Conservation (phyloP, 1,284 basidiomycete species). For the Cerrena zonata region DNA sequence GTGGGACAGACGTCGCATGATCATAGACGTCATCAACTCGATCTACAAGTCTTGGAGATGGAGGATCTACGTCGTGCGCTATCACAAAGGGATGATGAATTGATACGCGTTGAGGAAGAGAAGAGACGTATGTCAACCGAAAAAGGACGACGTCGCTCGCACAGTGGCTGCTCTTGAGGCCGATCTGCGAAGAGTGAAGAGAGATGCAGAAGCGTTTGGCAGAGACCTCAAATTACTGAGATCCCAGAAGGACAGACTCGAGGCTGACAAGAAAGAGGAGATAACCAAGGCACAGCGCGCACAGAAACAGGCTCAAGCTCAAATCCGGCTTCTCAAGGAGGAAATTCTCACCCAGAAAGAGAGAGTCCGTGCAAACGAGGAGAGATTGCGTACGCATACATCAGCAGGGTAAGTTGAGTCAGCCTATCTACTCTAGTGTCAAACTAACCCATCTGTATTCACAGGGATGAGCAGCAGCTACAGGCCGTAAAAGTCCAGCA, state of each 20-base stretch:
- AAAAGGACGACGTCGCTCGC: constrained; percentile 53
- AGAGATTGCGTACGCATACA: constrained; percentile 48
- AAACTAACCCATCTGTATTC: constrained; percentile 9
- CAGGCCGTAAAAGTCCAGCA: constrained; percentile 60
- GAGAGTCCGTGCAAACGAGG: constrained; percentile 38
- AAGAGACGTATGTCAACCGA: constrained; percentile 41
- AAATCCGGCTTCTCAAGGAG: constrained; percentile 61
- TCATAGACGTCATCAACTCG: constrained; percentile 63
- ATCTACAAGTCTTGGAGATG: constrained; percentile 64
- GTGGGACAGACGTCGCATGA: constrained; percentile 65
- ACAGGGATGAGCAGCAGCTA: constrained; percentile 49
- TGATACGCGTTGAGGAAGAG: constrained; percentile 56
- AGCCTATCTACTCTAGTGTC: background rate
- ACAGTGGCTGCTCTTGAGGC: constrained; percentile 60
- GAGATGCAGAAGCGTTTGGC: constrained; percentile 69
- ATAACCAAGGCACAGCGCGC: constrained; percentile 40
- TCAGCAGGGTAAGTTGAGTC: constrained; percentile 39
- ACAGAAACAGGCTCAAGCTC: constrained; percentile 59
- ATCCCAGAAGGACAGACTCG: constrained; percentile 59
- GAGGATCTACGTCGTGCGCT: constrained; percentile 64
- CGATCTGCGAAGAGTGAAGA: constrained; percentile 63
- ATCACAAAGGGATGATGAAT: constrained; percentile 54
- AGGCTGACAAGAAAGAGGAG: constrained; percentile 48
- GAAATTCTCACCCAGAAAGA: constrained; percentile 58
- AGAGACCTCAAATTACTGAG: constrained; percentile 65